Evolutionary conservation across 2,329 filamentous ascomycete species (phyloP).

Genomic region (Calonectria ilicicola): DNA sequence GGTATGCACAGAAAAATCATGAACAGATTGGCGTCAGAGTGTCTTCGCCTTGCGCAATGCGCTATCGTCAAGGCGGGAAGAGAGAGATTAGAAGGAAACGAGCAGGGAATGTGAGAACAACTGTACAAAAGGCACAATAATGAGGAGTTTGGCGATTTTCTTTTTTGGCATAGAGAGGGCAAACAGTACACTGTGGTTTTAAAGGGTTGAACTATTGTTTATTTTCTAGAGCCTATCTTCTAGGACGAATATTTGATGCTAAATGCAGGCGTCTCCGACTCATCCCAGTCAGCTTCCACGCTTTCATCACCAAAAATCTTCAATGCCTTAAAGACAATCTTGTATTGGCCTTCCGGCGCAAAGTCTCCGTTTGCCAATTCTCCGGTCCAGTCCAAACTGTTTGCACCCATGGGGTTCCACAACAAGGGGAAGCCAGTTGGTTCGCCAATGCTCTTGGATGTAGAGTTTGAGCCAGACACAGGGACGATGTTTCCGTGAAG

Average conservation of each 20-base stretch:
- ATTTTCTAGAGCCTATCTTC: background rate
- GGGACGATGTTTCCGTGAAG: slow-evolving; percentile 61
- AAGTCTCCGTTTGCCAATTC: slow-evolving; percentile 59
- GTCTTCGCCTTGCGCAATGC: background rate
- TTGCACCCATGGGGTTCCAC: slow-evolving; percentile 43
- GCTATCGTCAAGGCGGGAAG: background rate
- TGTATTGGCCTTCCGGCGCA: slow-evolving; percentile 62
- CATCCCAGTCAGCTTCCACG: slow-evolving; percentile 60
- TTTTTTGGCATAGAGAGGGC: background rate
- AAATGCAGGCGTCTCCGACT: slow-evolving; percentile 55
- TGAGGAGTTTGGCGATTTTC: too few species aligned
- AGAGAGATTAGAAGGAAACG: background rate
- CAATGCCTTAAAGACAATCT: slow-evolving; percentile 60
- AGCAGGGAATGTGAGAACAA: too few species aligned
- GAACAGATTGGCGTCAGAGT: background rate
- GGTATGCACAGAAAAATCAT: background rate
- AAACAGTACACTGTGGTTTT: background rate
- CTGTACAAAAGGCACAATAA: too few species aligned
- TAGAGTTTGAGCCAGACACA: slow-evolving; percentile 42
- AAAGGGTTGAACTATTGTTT: background rate
- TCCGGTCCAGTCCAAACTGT: slow-evolving; percentile 57
- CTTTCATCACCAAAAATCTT: slow-evolving; percentile 63
- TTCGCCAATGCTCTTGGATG: slow-evolving; percentile 54
- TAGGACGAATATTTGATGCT: slow-evolving; percentile 53
- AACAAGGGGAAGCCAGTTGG: slow-evolving; percentile 55